A percentile compares a stretch with the other conserved stretches of the same genome.
Conservation (phyloP, 2,329 filamentous ascomycete species). For the Beauveria asiatica region DNA sequence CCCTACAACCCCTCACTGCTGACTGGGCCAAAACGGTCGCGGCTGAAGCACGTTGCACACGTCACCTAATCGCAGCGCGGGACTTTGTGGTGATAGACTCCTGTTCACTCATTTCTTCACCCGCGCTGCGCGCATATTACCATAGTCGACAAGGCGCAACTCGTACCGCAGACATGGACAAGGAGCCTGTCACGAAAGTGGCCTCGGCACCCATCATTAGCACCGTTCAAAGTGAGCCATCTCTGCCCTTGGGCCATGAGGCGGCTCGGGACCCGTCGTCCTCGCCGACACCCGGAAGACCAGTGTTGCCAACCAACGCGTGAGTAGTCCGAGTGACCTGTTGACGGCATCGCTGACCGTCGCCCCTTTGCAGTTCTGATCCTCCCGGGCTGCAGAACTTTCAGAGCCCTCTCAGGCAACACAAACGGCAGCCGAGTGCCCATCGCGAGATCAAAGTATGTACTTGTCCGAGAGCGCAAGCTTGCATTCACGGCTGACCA, state of each 20-base stretch:
- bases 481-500: slow-evolving; percentile 11
- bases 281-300: background rate
- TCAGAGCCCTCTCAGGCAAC: slow-evolving; percentile 48
- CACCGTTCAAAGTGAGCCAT: background rate
- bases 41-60: background rate
- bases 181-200: background rate
- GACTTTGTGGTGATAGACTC: background rate
- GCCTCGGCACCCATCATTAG: background rate
- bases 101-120: background rate
- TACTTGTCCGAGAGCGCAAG: background rate
- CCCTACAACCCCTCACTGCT: background rate
- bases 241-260: background rate
- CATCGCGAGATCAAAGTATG: slow-evolving; percentile 50
- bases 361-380: slow-evolving; percentile 30
- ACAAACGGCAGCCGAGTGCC: slow-evolving; percentile 47
- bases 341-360: background rate
- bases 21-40: background rate
- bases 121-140: background rate
- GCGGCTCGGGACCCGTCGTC: background rate
- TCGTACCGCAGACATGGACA: background rate
- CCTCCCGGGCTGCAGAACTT: slow-evolving; percentile 31
- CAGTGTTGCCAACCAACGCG: slow-evolving; percentile 15
- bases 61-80: background rate
- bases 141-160: background rate
- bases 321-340: slow-evolving; percentile 24